A percentile compares a stretch with the other conserved stretches of the same genome.
Conservation (phyloP, 805 yeast genomes). For the Zygotorulaspora florentina region DNA sequence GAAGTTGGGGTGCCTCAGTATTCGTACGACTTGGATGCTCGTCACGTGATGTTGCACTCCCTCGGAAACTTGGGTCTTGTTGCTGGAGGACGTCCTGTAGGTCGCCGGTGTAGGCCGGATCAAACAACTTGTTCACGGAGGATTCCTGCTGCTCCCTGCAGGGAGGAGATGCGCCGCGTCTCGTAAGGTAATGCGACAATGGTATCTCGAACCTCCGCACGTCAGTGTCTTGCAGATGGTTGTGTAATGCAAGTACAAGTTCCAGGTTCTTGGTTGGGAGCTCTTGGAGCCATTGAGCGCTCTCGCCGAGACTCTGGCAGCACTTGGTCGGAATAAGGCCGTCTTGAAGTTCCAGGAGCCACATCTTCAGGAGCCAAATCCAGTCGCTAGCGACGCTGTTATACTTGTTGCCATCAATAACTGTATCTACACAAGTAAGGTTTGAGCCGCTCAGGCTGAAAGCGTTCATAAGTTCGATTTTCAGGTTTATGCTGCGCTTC, state of each 20-base stretch:
- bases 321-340: conserved; percentile 35
- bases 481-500: conserved; percentile 7
- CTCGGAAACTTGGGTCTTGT: too few species aligned
- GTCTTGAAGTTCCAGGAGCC: conserved; percentile 58
- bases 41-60: neutral
- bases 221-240: conserved; percentile 2
- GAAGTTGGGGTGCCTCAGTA: neutral
- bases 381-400: conserved; percentile 15
- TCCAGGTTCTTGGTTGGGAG: conserved; percentile 9
- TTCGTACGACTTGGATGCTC: neutral
- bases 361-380: conserved; percentile 46
- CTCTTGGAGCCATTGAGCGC: conserved; percentile 3
- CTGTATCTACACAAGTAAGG: neutral
- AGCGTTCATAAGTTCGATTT: conserved; percentile 4
- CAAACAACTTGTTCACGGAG: neutral
- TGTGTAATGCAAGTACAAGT: conserved; percentile 5
- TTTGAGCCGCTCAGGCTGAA: conserved; percentile 1
- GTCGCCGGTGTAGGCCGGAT: too few species aligned
- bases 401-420: conserved; percentile 4
- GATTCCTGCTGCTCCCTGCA: neutral
- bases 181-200: conserved; percentile 13
- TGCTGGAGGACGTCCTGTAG: neutral
- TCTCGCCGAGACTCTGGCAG: conserved; percentile 1
- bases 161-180: neutral
- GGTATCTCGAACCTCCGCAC: conserved; percentile 7